Evolutionary conservation across 306 rosid species (phyloP).

Genomic region (Senna tora): DNA sequence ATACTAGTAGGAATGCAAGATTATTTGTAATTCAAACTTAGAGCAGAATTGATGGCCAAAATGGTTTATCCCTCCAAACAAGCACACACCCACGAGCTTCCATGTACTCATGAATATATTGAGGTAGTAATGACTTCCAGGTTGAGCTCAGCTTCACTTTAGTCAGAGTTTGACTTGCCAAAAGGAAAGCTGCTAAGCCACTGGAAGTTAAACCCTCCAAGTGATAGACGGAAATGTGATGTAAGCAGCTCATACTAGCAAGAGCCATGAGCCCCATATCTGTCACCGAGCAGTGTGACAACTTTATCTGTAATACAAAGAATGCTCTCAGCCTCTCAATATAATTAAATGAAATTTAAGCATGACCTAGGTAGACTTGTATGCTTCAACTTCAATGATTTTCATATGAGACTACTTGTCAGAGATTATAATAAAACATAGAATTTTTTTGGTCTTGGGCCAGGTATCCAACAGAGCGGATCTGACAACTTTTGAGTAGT

Average conservation of each 20-base stretch:
- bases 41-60: conserved; percentile 1
- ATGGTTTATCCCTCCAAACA: conserved; percentile 60
- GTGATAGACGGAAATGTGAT: conserved; percentile 59
- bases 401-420: no score
- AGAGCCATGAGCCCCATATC: conserved; percentile 70
- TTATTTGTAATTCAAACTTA: conserved; percentile 19
- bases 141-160: conserved; percentile 67
- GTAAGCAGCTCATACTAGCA: conserved; percentile 56
- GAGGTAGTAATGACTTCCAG: conserved; percentile 59
- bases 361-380: no score
- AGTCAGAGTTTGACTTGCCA: conserved; percentile 54
- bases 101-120: conserved; percentile 50
- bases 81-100: conserved; percentile 66
- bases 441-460: no score
- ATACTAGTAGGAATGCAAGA: neutral
- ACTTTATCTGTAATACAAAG: conserved; percentile 61
- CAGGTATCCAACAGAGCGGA: no score
- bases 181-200: conserved; percentile 63
- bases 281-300: conserved; percentile 69
- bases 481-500: neutral
- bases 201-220: conserved; percentile 60
- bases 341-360: no score
- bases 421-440: neutral
- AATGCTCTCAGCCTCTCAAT: neutral
- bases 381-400: no score